Base-by-base conservation (phyloP, 805 yeast genomes). In the Lachancea meyersii region DNA sequence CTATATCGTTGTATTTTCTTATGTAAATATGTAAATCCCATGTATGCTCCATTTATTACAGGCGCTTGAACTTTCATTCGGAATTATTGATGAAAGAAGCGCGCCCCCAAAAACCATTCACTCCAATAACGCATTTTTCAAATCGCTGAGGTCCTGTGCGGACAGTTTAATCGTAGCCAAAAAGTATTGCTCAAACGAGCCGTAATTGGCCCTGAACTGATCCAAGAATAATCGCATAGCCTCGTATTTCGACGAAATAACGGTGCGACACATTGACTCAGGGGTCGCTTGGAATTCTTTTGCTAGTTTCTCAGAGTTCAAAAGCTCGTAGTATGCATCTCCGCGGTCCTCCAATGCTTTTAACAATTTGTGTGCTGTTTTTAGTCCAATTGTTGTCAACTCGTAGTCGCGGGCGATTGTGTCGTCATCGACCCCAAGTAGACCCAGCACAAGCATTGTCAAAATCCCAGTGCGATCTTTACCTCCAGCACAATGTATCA, bases 401-500 rank as follows among this genome's bases (percentile, higher is more conserved):
- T 82, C 93, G 54, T 85, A 87, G 55, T 86, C 96, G 49, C 79
- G 73, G 1, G 86, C 78, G 30, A 86, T 70, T 1, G 78, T 75
- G 49, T 76, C 75, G 10, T 71, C 68, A 46, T 82, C 86, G 3
- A 86, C 85, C 0, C 85, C 89, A 4, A 75, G 64, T 7, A 84
- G 57, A 16, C 77, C 63, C 35, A 86, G 67, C 4, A 86, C 66
- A 47, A 86, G 59, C 79, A 86, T 83, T 2, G 80, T 74, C 49
- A 83, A 57, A 11, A 85, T 70, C 0, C 95, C 95, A 0, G 95
- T 86, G 34, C 95, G 72, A 58, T 86, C 95, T 59, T 86, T 86
- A 2, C 95, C 95, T 1, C 91, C 91, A 3, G 89, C 77, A 63
- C 95, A 86, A 57, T 85, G 91, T 60, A 80, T 76, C 8, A 82